Percentiles rank a stretch among this genome's conserved stretches.
phyloP scores from a whole-genome alignment of 495 filamentous ascomycete species.

The Penicillium lividum region DNA sequence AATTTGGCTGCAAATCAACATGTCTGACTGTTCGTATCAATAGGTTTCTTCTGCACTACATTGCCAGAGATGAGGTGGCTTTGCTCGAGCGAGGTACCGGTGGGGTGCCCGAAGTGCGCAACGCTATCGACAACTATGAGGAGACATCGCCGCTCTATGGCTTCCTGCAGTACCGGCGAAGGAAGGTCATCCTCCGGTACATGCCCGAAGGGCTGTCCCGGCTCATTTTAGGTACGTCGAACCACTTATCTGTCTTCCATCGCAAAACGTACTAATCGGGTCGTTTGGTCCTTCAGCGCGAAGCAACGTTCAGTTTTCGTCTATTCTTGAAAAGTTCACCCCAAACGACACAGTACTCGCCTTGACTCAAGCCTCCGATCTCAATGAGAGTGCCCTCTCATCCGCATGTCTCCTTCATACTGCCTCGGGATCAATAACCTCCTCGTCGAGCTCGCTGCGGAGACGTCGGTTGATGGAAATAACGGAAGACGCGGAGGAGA shows the following conservation, averaged over 20 bases:
- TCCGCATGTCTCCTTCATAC: conserved; percentile 89
- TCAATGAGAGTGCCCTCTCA: conserved; percentile 84
- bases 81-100: conserved; percentile 75
- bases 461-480: conserved; percentile 82
- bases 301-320: conserved; percentile 89
- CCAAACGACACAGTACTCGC: conserved; percentile 83
- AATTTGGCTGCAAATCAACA: not conserved
- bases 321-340: conserved; percentile 79
- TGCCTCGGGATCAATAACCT: conserved; percentile 82
- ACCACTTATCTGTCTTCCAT: conserved; percentile 3
- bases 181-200: conserved; percentile 90
- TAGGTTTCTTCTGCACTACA: conserved; percentile 95
- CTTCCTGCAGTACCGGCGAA: conserved; percentile 83
- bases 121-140: conserved; percentile 71
- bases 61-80: conserved; percentile 83
- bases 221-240: conserved; percentile 76
- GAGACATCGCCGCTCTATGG: conserved; percentile 89
- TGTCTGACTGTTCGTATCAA: conserved; percentile 11
- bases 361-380: conserved; percentile 69
- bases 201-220: conserved; percentile 87
- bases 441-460: conserved; percentile 78
- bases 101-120: conserved; percentile 82
- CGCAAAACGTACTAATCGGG: not conserved
- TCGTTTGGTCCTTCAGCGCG: conserved; percentile 59
- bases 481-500: conserved; percentile 78